phyloP scores from a whole-genome alignment of 2,329 filamentous ascomycete genomes.

The Alternaria sp. region DNA sequence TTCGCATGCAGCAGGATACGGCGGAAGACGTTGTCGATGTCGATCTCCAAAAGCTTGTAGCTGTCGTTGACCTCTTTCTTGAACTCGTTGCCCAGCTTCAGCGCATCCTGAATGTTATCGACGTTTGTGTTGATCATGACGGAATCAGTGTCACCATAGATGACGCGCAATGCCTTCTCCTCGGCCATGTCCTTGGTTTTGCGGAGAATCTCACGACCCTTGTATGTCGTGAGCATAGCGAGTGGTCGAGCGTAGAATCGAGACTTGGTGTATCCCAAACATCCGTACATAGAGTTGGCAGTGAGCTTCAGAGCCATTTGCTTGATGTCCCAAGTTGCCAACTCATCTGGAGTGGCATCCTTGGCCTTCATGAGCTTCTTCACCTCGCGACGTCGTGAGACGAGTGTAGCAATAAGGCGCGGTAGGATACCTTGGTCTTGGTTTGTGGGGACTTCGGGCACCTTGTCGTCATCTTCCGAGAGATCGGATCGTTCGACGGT shows the following conservation, averaged over 20 bases:
- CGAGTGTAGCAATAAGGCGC: constrained; percentile 87
- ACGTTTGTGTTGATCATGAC: constrained; percentile 99
- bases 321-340: constrained; percentile 97
- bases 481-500: constrained; percentile 81
- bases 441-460: constrained; percentile 82
- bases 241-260: constrained; percentile 96
- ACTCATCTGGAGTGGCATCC: constrained; percentile 80
- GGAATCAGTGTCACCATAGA: constrained; percentile 98
- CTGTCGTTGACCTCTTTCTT: constrained; percentile 93
- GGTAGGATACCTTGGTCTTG: constrained; percentile 86
- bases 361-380: constrained; percentile 98
- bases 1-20: constrained; percentile 93
- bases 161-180: constrained; percentile 87
- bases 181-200: constrained; percentile 97
- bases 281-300: constrained; percentile 99
- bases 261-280: constrained; percentile 94
- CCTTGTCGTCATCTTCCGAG: constrained; percentile 81
- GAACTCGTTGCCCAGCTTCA: constrained; percentile 93
- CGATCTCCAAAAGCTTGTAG: constrained; percentile 92
- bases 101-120: constrained; percentile 86
- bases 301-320: constrained; percentile 96
- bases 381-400: constrained; percentile 86
- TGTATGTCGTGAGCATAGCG: constrained; percentile 94
- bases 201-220: constrained; percentile 94
- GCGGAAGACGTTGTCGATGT: constrained; percentile 97